Conservation (phyloP, 225 moss, liverwort and hornwort genomes). For the Physcomitrellopsis africana region DNA sequence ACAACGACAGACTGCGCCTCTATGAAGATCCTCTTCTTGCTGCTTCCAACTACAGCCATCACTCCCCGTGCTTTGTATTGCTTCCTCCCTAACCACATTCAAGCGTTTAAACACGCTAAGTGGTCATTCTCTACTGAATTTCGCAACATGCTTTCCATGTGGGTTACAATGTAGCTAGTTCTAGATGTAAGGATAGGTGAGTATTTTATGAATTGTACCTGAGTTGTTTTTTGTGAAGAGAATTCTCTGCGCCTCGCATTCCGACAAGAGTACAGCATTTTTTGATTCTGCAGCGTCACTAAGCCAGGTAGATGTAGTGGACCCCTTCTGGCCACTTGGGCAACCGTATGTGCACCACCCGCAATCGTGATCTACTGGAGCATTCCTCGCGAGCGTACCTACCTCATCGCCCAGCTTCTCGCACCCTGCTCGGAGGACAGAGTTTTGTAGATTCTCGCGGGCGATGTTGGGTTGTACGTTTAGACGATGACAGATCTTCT, state of each 20-base stretch:
- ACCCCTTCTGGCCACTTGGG: conserved; percentile 53
- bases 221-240: conserved; percentile 26
- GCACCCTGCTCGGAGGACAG: conserved; percentile 60
- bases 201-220: conserved; percentile 4
- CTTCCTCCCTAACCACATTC: conserved; percentile 35
- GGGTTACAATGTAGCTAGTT: background rate
- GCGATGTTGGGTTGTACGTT: conserved; percentile 39
- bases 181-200: background rate
- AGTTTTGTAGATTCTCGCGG: conserved; percentile 66
- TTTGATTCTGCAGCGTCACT: conserved; percentile 60
- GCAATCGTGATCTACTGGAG: conserved; percentile 54
- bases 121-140: background rate
- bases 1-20: conserved; percentile 40
- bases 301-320: conserved; percentile 71
- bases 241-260: conserved; percentile 54
- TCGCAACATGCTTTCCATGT: background rate
- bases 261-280: conserved; percentile 58
- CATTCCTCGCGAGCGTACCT: conserved; percentile 54
- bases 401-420: conserved; percentile 53
- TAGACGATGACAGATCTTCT: conserved; percentile 57
- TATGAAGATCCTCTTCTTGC: conserved; percentile 27
- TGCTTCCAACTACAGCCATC: conserved; percentile 34
- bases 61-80: conserved; percentile 42
- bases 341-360: conserved; percentile 88
- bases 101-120: background rate